These are phyloP conservation scores for Russula dissimulans DNA, from an alignment of 768 basidiomycete species.

Conservation along the genomic window DNA sequence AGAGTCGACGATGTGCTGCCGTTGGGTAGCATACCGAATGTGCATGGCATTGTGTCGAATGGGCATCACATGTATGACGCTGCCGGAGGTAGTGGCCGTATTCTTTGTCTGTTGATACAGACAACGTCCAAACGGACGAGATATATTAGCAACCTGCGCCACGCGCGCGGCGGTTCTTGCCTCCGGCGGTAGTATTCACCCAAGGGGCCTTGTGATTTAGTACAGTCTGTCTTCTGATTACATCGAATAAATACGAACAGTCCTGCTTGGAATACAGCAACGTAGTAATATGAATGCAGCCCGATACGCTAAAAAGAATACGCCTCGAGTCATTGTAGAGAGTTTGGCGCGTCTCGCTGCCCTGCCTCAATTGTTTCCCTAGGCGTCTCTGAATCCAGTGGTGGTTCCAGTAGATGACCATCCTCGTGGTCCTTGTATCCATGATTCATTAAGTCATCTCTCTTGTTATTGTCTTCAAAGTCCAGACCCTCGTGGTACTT, in stretches of 20 bases:
- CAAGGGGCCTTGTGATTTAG: too few relatives aligned
- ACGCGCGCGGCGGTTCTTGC: too few relatives aligned
- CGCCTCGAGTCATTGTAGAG: background rate
- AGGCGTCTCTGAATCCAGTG: background rate
- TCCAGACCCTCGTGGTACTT: background rate
- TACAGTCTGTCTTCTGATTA: background rate
- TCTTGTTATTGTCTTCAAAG: background rate
- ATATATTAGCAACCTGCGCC: background rate
- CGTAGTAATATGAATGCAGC: background rate
- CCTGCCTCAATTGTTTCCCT: background rate
- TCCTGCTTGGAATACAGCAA: background rate
- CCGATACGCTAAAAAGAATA: background rate
- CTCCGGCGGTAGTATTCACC: too few relatives aligned
- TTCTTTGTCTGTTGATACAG: slow-evolving; percentile 5
- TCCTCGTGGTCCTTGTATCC: background rate
- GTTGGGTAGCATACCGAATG: slow-evolving; percentile 43
- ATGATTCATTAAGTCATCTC: background rate
- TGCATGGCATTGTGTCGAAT: slow-evolving; percentile 36
- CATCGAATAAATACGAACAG: background rate
- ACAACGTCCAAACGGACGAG: slow-evolving; percentile 12
- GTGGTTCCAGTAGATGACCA: background rate
- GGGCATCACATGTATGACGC: slow-evolving; percentile 23
- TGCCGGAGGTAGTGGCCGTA: background rate
- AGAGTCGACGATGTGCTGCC: slow-evolving; percentile 61
- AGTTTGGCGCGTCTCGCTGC: background rate